Evolutionary conservation across 1,284 basidiomycete species (phyloP).

Genomic region (Stygiomarasmius scandens): DNA sequence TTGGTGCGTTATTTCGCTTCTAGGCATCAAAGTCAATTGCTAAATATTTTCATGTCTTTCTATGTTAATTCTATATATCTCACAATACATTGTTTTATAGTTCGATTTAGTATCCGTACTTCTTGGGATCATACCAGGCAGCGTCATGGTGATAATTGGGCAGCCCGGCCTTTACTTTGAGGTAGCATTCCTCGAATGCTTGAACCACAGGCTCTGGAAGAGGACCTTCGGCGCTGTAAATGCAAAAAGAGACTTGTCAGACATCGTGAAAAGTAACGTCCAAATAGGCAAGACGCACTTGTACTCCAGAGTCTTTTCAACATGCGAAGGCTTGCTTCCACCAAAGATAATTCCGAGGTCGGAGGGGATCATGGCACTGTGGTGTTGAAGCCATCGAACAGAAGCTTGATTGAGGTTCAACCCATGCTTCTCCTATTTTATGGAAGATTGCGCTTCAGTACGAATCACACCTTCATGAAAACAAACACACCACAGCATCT

Average conservation of each 20-base stretch:
- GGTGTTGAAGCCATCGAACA: slow-evolving; percentile 35
- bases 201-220: slow-evolving; percentile 23
- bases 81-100: too few species aligned
- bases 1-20: too few species aligned
- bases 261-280: neutral
- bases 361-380: slow-evolving; percentile 27
- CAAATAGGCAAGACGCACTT: slow-evolving; percentile 4
- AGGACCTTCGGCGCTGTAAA: slow-evolving; percentile 29
- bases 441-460: too few species aligned
- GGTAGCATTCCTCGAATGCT: slow-evolving; percentile 28
- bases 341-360: slow-evolving; percentile 29
- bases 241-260: neutral
- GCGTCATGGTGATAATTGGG: slow-evolving; percentile 5
- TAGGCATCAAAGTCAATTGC: too few species aligned
- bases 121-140: slow-evolving; percentile 1
- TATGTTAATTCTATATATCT: too few species aligned
- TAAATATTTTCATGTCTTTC: too few species aligned
- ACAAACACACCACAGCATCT: slow-evolving; percentile 18
- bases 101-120: slow-evolving; percentile 2
- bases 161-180: slow-evolving; percentile 9
- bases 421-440: slow-evolving; percentile 18
- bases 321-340: slow-evolving; percentile 26
- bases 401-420: slow-evolving; percentile 18
- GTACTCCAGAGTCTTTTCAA: slow-evolving; percentile 22
- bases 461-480: neutral